These are phyloP conservation scores for Solanum neorickii DNA, from an alignment of 257 asterid genomes.

Conservation along the genomic window DNA sequence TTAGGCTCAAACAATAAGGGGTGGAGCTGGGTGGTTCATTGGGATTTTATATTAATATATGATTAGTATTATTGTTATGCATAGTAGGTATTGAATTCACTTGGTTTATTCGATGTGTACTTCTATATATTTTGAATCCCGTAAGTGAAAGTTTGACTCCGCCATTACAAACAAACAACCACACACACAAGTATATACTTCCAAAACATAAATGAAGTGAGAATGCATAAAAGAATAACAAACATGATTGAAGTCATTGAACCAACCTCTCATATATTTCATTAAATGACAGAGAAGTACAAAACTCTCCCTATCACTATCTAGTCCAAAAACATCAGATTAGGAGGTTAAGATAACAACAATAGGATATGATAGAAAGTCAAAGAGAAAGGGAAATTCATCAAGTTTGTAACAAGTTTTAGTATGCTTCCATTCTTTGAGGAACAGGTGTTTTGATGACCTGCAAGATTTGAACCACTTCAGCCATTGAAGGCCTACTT, in stretches of 20 bases:
- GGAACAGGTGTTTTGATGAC: slow-evolving; percentile 74
- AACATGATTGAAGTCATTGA: neutral
- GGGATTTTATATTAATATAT: too few species aligned
- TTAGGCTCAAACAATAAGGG: neutral
- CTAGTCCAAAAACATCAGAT: neutral
- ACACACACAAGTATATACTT: neutral
- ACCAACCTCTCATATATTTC: neutral
- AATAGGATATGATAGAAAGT: neutral
- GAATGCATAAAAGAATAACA: neutral
- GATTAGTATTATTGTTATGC: neutral
- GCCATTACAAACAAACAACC: neutral
- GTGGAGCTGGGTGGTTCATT: neutral
- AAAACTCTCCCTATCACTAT: neutral
- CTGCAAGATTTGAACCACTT: slow-evolving; percentile 88
- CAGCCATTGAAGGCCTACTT: slow-evolving; percentile 94
- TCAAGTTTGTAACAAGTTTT: neutral
- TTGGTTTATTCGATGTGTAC: neutral
- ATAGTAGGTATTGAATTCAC: neutral
- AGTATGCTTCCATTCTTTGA: slow-evolving; percentile 32
- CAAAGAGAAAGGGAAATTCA: neutral
- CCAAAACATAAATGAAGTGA: neutral
- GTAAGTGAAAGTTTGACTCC: neutral
- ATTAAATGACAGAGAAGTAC: neutral
- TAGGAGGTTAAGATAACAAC: neutral
- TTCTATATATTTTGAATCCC: neutral